phyloP scores from a whole-genome alignment of 1,284 basidiomycete genomes.

The Cerrena zonata region DNA sequence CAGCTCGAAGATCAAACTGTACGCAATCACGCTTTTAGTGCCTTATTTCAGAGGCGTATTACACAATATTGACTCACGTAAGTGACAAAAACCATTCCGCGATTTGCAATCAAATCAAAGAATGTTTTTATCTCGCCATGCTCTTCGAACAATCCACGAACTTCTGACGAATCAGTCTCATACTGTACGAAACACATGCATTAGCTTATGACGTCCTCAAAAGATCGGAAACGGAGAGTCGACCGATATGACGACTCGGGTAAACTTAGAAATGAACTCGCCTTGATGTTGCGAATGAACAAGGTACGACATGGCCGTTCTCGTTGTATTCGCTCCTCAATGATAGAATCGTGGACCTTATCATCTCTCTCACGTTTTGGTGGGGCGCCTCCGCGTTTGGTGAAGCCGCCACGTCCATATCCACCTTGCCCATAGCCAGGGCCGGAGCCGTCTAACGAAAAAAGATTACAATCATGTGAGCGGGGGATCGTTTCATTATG shows the following conservation, averaged over 20 bases:
- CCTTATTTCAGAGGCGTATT: too few relatives aligned
- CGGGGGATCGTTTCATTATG: slow-evolving; percentile 34
- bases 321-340: slow-evolving; percentile 83
- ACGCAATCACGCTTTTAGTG: too few relatives aligned
- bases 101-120: slow-evolving; percentile 87
- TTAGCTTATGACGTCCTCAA: not conserved
- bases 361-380: slow-evolving; percentile 69
- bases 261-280: slow-evolving; percentile 40
- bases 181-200: slow-evolving; percentile 54
- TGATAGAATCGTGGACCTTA: slow-evolving; percentile 79
- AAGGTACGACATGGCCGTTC: slow-evolving; percentile 92
- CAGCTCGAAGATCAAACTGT: slow-evolving; percentile 86
- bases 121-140: slow-evolving; percentile 95
- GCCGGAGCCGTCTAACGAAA: slow-evolving; percentile 52
- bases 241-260: not conserved
- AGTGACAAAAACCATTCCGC: slow-evolving; percentile 96
- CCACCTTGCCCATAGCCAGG: slow-evolving; percentile 49
- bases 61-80: slow-evolving; percentile 86
- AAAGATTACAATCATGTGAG: slow-evolving; percentile 48
- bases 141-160: slow-evolving; percentile 81
- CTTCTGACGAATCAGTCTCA: slow-evolving; percentile 79
- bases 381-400: slow-evolving; percentile 34
- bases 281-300: slow-evolving; percentile 96
- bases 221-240: not conserved
- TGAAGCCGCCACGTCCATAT: slow-evolving; percentile 36